Conservation (phyloP, 2,329 filamentous ascomycete species). For the Pseudopyricularia javanii region DNA sequence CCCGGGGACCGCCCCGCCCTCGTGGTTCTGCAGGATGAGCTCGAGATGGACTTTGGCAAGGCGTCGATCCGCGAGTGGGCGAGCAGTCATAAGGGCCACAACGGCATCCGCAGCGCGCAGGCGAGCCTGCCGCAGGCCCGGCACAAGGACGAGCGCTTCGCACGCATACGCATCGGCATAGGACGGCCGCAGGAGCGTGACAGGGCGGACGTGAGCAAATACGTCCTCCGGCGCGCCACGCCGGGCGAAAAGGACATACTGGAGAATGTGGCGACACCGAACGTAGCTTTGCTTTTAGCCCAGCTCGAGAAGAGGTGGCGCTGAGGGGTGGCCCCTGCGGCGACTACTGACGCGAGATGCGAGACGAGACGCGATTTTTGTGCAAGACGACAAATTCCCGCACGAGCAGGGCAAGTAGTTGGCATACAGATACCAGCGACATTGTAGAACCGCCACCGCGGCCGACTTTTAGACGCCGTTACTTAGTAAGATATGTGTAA, state of each 20-base stretch:
- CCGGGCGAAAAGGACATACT: constrained; percentile 35
- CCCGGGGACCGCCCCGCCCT: constrained; percentile 30
- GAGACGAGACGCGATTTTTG: too few relatives aligned
- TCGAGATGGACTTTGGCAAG: constrained; percentile 60
- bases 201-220: constrained; percentile 53
- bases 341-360: too few relatives aligned
- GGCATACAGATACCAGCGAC: too few relatives aligned
- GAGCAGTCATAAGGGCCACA: constrained; percentile 57
- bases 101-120: constrained; percentile 59
- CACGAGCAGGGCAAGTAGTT: too few relatives aligned
- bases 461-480: too few relatives aligned
- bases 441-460: too few relatives aligned
- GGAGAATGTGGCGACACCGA: constrained; percentile 35
- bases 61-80: constrained; percentile 53
- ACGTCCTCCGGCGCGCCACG: constrained; percentile 63
- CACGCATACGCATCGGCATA: constrained; percentile 70
- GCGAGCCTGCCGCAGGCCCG: constrained; percentile 26
- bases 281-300: constrained; percentile 36
- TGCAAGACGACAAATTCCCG: too few relatives aligned
- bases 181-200: constrained; percentile 66
- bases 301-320: constrained; percentile 29
- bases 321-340: not conserved
- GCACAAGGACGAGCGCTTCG: constrained; percentile 20
- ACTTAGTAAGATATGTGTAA: too few relatives aligned
- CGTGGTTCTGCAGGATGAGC: constrained; percentile 79